phyloP scores from a whole-genome alignment of 164 flowering plant species.

The Brasenia schreberi region DNA sequence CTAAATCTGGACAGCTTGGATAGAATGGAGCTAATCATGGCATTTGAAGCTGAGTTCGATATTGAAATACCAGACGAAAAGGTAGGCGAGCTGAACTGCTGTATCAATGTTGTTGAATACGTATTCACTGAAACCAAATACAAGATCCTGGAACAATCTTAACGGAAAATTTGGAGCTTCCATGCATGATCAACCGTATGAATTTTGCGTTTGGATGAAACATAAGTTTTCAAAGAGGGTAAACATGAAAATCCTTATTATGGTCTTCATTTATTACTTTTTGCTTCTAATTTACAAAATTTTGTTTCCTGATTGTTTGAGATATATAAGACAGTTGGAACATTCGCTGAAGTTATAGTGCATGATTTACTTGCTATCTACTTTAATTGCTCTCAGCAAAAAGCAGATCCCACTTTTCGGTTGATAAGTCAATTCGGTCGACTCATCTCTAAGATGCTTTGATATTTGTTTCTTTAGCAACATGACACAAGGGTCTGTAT shows the following conservation, averaged over 20 bases:
- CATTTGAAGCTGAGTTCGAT: conserved; percentile 72
- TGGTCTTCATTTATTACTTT: background rate
- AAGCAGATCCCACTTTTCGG: too few species aligned
- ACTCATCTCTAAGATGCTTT: too few species aligned
- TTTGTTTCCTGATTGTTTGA: background rate
- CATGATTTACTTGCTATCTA: too few species aligned
- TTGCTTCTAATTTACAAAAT: background rate
- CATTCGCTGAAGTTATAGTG: too few species aligned
- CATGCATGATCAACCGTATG: background rate
- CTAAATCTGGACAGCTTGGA: conserved; percentile 72
- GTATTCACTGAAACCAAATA: conserved; percentile 21
- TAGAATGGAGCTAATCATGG: conserved; percentile 82
- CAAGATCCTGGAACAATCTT: conserved; percentile 18
- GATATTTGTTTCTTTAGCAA: too few species aligned
- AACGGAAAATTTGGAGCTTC: background rate
- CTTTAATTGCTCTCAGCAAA: too few species aligned
- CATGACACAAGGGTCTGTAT: too few species aligned
- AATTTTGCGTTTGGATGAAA: too few species aligned
- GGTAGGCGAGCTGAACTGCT: conserved; percentile 67
- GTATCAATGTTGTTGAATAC: conserved; percentile 62
- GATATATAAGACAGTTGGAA: background rate
- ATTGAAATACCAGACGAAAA: conserved; percentile 72
- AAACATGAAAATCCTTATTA: too few species aligned
- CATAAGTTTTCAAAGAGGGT: too few species aligned
- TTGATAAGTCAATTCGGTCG: too few species aligned